phyloP scores from a whole-genome alignment of 1,284 basidiomycete species.

The Heterobasidion irregulare region DNA sequence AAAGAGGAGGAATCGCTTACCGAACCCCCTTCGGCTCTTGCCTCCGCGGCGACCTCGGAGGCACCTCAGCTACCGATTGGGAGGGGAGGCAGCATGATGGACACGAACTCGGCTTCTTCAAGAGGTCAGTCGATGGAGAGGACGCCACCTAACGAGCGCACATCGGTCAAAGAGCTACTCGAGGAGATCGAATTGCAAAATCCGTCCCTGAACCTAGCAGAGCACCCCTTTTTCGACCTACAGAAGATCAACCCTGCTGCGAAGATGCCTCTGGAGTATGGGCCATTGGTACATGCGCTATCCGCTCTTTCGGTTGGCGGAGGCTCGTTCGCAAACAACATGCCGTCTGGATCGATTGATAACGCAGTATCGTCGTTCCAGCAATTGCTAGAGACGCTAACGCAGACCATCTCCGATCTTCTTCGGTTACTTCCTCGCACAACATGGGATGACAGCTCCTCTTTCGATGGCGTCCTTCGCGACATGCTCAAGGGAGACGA shows the following conservation, averaged over 20 bases:
- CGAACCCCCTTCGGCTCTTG: constrained; percentile 34
- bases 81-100: constrained; percentile 20
- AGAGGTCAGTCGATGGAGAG: constrained; percentile 53
- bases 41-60: constrained; percentile 38
- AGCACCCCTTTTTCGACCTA: constrained; percentile 67
- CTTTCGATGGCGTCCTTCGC: constrained; percentile 74
- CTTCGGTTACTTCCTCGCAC: constrained; percentile 74
- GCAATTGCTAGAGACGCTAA: constrained; percentile 74
- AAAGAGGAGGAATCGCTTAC: constrained; percentile 46
- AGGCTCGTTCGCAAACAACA: constrained; percentile 73
- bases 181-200: constrained; percentile 54
- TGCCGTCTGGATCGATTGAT: constrained; percentile 76
- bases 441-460: constrained; percentile 81
- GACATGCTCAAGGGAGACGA: constrained; percentile 84
- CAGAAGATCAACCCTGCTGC: constrained; percentile 60
- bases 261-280: constrained; percentile 73
- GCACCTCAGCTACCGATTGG: constrained; percentile 27
- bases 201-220: constrained; percentile 54
- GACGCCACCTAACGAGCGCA: constrained; percentile 27
- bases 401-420: constrained; percentile 78
- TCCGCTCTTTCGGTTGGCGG: constrained; percentile 79
- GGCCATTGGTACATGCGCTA: constrained; percentile 73
- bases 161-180: constrained; percentile 51
- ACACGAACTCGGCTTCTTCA: constrained; percentile 43
- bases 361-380: constrained; percentile 82